Conservation (phyloP, 2,329 filamentous ascomycete species). For the Fusarium albidum region DNA sequence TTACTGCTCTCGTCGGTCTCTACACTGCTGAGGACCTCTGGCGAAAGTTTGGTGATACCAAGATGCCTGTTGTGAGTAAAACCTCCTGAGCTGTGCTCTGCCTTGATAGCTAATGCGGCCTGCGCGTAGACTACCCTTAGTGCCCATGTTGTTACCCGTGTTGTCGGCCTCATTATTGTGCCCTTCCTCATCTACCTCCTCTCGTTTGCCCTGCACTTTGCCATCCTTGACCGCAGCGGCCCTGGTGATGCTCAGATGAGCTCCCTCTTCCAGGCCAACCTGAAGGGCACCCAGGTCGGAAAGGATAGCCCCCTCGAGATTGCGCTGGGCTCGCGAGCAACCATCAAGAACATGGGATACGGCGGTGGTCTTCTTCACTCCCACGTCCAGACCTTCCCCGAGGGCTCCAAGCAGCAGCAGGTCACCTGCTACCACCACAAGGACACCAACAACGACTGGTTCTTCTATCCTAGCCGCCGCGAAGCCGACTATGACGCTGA, state of each 20-base stretch:
- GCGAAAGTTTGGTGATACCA: conserved; percentile 95
- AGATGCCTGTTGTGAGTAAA: conserved; percentile 79
- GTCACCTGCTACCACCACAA: conserved; percentile 99
- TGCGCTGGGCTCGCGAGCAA: conserved; percentile 86
- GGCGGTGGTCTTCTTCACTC: conserved; percentile 96
- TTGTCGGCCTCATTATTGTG: conserved; percentile 87
- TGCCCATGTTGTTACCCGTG: conserved; percentile 80
- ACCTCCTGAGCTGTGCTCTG: not conserved
- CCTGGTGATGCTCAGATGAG: conserved; percentile 99
- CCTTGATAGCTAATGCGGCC: conserved; percentile 12
- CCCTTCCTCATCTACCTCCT: conserved; percentile 93
- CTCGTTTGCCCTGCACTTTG: conserved; percentile 94
- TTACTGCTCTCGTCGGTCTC: conserved; percentile 90
- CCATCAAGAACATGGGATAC: conserved; percentile 99
- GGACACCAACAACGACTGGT: conserved; percentile 99
- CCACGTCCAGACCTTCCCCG: conserved; percentile 94
- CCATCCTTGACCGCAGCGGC: conserved; percentile 90
- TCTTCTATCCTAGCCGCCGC: conserved; percentile 92
- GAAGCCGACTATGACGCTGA: conserved; percentile 77
- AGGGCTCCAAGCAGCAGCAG: conserved; percentile 93
- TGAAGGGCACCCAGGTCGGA: conserved; percentile 91
- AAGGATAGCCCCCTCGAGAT: conserved; percentile 94
- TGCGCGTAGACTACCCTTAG: conserved; percentile 68
- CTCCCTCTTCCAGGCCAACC: conserved; percentile 97
- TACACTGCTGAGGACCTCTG: conserved; percentile 98